Base-by-base conservation (phyloP, 371 early-diverging fungal species). In the Entomophthora muscae region DNA sequence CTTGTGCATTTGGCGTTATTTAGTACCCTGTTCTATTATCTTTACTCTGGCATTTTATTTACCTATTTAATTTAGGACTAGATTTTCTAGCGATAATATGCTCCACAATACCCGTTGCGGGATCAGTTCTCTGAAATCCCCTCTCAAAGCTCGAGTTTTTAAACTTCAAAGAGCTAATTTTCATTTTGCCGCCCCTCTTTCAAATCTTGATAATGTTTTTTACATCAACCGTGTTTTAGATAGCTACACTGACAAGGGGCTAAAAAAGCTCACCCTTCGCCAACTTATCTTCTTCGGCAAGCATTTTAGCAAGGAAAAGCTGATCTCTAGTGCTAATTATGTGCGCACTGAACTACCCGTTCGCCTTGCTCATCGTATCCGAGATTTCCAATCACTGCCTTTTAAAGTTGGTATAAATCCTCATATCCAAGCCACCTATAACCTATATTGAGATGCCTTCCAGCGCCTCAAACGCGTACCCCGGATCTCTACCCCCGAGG, bases 201-300 rank as follows among this genome's bases (percentile, higher is more conserved):
- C 42, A 42, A 42, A 42, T 42, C 42, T 42, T 55, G 55, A 55
- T n/a, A 23, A 61, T 22, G 24, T 31, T 68, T 96, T 93, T 73
- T 96, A 96, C 74, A 85, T 89, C 69, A 93, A 89, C 73, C 77
- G 88, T 26, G 78, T 92, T 61, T 75, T 96, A 10, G 97, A 94
- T 65, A 79, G 80, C 51, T 95, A 90, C 70, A 82, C 84, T 0
- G 71, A 75, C 24, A 86, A 86, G 63, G 79, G 86, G 17, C 78
- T 86, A 7, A 86, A 83, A 61, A 83, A 89, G 3, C 85, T 93
- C 32, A 92, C 94, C 1, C 72, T 97, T 58, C 83, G 94, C 29
- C 95, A 97, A 71, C 83, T 94, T 58, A 87, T 91, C 29, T 83
- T 90, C 66, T 93, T 91, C 75, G 96, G 96, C n/a, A 78, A 92